Evolutionary conservation across 176 grass and related monocot species (phyloP), one percentile per base, ranked within the genome.

Genomic region (Triticum timopheevii): DNA sequence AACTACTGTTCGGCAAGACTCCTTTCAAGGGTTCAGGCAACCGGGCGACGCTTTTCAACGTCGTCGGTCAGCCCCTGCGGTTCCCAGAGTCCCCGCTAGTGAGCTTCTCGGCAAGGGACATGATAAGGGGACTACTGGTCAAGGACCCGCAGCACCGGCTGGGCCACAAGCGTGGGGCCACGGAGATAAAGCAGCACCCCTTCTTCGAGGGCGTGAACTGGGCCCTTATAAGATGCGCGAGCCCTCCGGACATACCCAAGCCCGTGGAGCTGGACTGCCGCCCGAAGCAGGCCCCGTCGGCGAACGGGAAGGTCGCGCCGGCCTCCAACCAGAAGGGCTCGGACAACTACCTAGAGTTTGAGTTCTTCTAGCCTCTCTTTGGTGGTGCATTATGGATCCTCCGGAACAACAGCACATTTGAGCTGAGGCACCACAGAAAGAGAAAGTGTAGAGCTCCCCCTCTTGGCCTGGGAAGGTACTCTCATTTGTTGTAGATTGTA

Each of bases 161-260:
- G 0, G 94, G 89, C 17, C 89, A 92, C 58, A 96, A 93, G 82
- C 87, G 94, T 10, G 94, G 94, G 23, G 91, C 94, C 27, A 91
- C 94, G 0, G 94, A 96, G 87, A 93, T 96, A 80, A 96, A 96
- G 61, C 94, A 96, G 49, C 94, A 96, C 36, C 89, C 91, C 8
- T 96, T 96, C 86, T 96, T 96, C 0, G 94, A 93, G 83, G 94
- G 94, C 10, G 94, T 96, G 78, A 96, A 96, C 78, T 96, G 94
- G 94, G 94, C 94, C 12, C 88, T 96, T 27, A 96, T 96, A 77
- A 83, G 94, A 64, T 96, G 94, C 0, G 91, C 94, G 0, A 96
- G 73, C 63, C 94, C 94, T 58, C 94, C 94, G 12, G 94, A 96
- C 80, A 90, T 96, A 22, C 94, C 94, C 22, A 96, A 93, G 82